A percentile compares a stretch with the other conserved stretches of the same genome.
Evolutionary conservation across 2,329 filamentous ascomycete species (phyloP).

Genomic region (Hymenoscyphus occultus): DNA sequence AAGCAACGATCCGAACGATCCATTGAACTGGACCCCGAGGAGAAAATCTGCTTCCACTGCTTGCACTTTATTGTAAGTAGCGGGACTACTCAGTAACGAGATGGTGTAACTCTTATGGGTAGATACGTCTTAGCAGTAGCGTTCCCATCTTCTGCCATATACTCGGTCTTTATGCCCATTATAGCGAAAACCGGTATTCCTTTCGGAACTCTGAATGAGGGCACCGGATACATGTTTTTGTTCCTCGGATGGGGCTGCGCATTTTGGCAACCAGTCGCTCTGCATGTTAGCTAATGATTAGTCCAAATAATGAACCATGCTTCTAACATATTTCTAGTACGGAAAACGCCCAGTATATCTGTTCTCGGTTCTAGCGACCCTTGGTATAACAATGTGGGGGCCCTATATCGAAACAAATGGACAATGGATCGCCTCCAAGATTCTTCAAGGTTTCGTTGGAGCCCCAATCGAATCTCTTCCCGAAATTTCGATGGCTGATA

Average conservation of each 20-base stretch:
- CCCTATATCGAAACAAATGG: constrained; percentile 21
- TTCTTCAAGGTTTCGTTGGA: constrained; percentile 31
- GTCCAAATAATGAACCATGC: neutral
- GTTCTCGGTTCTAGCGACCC: constrained; percentile 34
- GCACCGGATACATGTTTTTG: constrained; percentile 46
- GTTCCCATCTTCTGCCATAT: constrained; percentile 48
- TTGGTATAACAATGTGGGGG: neutral
- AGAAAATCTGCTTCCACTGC: constrained; percentile 37
- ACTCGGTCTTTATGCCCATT: constrained; percentile 48
- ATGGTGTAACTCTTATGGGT: constrained; percentile 10
- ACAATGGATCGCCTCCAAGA: constrained; percentile 21
- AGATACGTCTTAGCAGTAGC: constrained; percentile 49
- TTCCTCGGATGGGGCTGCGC: constrained; percentile 47
- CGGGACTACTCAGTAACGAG: constrained; percentile 5
- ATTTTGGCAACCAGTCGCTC: constrained; percentile 51
- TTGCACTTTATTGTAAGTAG: constrained; percentile 15
- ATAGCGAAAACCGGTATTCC: constrained; percentile 46
- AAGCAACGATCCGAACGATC: constrained; percentile 40
- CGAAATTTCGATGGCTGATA: constrained; percentile 37
- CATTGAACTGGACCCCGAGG: constrained; percentile 39
- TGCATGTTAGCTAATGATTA: constrained; percentile 29
- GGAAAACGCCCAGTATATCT: constrained; percentile 37
- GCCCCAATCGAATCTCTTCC: constrained; percentile 34
- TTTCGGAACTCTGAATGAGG: constrained; percentile 44
- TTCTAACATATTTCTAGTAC: constrained; percentile 34